Evolutionary conservation across 75 land plant species (phyloP), one percentile per base, ranked within the genome.

Genomic region (Chamaecyparis obtusa): DNA sequence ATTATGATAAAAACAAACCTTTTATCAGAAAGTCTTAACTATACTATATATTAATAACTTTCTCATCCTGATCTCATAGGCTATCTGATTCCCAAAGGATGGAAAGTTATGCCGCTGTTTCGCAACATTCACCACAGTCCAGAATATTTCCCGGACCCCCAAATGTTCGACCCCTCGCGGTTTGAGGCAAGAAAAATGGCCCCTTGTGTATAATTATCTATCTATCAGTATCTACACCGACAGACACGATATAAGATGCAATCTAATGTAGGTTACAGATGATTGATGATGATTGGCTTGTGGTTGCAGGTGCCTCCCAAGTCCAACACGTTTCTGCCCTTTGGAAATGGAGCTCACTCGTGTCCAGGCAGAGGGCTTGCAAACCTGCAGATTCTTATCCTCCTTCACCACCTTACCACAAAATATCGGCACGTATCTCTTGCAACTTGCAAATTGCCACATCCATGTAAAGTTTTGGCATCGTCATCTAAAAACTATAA

Each of bases 81-180:
- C 6, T 97, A 93, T 69, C 72, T 93, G 1, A 97, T 97, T 14
- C 99, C 99, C 60, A 97, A 97, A 86, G 99, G 99, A n/a, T 97
- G 97, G 99, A 95, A 94, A 87, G 97, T 97, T 48, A 55, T 97
- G 85, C 97, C 97, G n/a, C 93, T 97, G 32, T 96, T 96, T 89
- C 88, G 95, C 76, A 94, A 93, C 86, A 94, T 97, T 46, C 99
- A 97, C 56, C 97, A 96, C 91, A 94, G 87, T 85, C 95, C 99
- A 15, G 96, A 94, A 0, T 86, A 85, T 78, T 97, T 92, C 79
- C 87, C 94, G 4, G 92, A 94, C 19, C 99, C 99, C 30, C 90
- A 94, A 60, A 94, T 90, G 82, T 97, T 97, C 88, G 99, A 97
- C 83, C 97, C 97, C 1, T 92, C 95, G 8, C 93, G 99, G 88